Base-by-base conservation (phyloP, 805 yeast genomes). In the Candida maesae region DNA sequence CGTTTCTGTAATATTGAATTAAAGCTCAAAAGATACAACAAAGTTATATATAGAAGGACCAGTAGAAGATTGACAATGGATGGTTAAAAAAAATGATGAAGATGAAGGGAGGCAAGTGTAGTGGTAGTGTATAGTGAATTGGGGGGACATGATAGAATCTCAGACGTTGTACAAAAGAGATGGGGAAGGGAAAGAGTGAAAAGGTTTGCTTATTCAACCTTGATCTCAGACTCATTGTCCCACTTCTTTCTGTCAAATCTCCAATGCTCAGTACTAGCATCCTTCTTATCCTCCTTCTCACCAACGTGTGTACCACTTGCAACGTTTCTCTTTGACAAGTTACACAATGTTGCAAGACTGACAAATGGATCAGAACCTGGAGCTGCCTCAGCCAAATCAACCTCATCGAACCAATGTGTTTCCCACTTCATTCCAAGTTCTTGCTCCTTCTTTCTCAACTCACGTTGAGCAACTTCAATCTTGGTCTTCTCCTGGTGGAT, bases 381-480 rank as follows among this genome's bases (percentile, higher is more conserved):
- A 8, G 53, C 51, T 4, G 55, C 51, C 17, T 54, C 47, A 6
- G 58, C 56, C 40, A 71, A 64, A 51, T 74, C 74, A 18, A 68
- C 59, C 42, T 67, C 66, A 33, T 74, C 76, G 63, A 91, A 91
- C 91, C 95, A 91, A 65, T 91, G 78, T 47, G 79, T 76, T 52
- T 76, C 64, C 99, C 99, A 91, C 36, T 59, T 58, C 13, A 60
- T 58, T 32, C 85, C 90, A 6, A 73, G 64, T 28, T 72, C 86
- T 45, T 67, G 63, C 65, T 93, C 99, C 44, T 70, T 61, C 64
- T 77, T 79, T 60, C 98, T 78, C 63, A 83, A 59, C 34, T 78
- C 89, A 59, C 99, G 81, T 69, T 91, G 97, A 18, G 70, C 75
- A 56, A 85, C 83, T 68, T 91, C 99, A 51, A 93, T 74, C 58